Evolutionary conservation across 116 monocot genomes (phyloP).

Genomic region (Phalaenopsis hybrid): DNA sequence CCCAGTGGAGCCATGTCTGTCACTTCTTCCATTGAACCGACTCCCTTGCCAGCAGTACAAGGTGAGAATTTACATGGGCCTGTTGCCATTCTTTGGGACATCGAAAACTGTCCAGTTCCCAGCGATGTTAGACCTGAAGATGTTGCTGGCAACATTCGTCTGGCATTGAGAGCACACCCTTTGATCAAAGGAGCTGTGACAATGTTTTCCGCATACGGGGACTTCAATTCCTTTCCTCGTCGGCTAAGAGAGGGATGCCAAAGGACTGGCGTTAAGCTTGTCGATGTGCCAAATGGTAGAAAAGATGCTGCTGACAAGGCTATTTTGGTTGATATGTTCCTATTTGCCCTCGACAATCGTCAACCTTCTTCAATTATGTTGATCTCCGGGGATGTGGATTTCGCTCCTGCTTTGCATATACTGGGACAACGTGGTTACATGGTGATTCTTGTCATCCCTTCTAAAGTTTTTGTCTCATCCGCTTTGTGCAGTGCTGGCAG

Average conservation of each 20-base stretch:
- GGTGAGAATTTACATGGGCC: conserved; percentile 32
- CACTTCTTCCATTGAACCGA: conserved; percentile 18
- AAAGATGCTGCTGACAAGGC: conserved; percentile 97
- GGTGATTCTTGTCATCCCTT: conserved; percentile 70
- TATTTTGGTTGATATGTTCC: conserved; percentile 90
- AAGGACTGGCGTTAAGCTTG: conserved; percentile 88
- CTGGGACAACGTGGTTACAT: conserved; percentile 92
- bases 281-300: conserved; percentile 88
- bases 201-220: conserved; percentile 74
- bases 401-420: conserved; percentile 90
- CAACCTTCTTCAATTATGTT: conserved; percentile 79
- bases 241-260: conserved; percentile 82
- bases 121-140: conserved; percentile 77
- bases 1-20: conserved; percentile 17
- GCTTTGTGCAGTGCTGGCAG: conserved; percentile 72
- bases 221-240: conserved; percentile 81
- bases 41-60: conserved; percentile 10
- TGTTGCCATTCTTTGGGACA: conserved; percentile 85
- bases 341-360: conserved; percentile 75
- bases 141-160: conserved; percentile 72
- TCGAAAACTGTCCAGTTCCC: conserved; percentile 88
- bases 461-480: conserved; percentile 50
- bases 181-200: conserved; percentile 61
- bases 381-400: conserved; percentile 92
- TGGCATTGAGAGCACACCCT: conserved; percentile 65